Conservation (phyloP, 2,329 filamentous ascomycete genomes). For the Amylocarpus encephaloides region DNA sequence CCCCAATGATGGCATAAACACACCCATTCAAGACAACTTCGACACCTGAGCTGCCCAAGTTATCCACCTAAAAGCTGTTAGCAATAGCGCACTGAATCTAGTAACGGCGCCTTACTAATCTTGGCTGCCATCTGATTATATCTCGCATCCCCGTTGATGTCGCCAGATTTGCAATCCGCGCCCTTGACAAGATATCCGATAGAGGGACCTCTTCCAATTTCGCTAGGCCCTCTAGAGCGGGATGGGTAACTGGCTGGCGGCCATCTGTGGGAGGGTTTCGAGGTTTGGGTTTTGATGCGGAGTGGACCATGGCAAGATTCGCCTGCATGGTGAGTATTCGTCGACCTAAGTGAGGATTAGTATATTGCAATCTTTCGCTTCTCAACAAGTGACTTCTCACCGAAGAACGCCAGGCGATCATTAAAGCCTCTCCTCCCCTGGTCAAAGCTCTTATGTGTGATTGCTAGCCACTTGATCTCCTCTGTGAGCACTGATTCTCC, state of each 20-base stretch:
- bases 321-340: slow-evolving; percentile 53
- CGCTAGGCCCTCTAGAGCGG: slow-evolving; percentile 64
- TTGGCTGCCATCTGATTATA: slow-evolving; percentile 85
- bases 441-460: slow-evolving; percentile 98
- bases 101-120: slow-evolving; percentile 54
- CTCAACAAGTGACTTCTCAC: slow-evolving; percentile 41
- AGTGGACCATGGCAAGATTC: slow-evolving; percentile 53
- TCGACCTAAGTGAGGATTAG: slow-evolving; percentile 43
- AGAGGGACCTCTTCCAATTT: slow-evolving; percentile 61
- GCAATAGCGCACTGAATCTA: slow-evolving; percentile 5
- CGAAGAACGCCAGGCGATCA: slow-evolving; percentile 82
- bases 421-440: slow-evolving; percentile 93
- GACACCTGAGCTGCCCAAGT: slow-evolving; percentile 66
- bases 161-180: slow-evolving; percentile 62
- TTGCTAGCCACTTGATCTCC: slow-evolving; percentile 91
- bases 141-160: slow-evolving; percentile 62
- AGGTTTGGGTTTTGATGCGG: slow-evolving; percentile 28
- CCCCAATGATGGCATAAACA: slow-evolving; percentile 80
- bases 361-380: background rate
- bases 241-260: slow-evolving; percentile 60
- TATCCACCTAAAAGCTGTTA: slow-evolving; percentile 46
- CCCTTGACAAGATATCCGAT: slow-evolving; percentile 54
- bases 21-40: slow-evolving; percentile 70
- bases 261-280: slow-evolving; percentile 37
- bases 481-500: slow-evolving; percentile 73